phyloP scores from a whole-genome alignment of 148 eudicot species.

The Amaranthus hypochondriacus region DNA sequence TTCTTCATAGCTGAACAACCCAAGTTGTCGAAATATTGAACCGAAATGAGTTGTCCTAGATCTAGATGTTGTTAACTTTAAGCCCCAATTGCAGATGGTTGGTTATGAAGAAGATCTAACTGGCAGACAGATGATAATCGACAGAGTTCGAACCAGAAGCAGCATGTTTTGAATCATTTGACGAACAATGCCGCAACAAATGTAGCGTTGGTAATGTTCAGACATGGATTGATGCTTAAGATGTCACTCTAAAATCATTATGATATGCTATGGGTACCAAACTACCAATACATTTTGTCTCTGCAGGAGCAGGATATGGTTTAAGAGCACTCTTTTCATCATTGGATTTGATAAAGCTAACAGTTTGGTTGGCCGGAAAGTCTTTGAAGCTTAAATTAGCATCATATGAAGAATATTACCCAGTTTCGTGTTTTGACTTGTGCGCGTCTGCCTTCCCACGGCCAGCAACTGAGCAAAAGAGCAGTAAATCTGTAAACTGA shows the following conservation, averaged over 20 bases:
- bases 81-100: conserved; percentile 54
- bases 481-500: background rate
- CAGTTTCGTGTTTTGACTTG: background rate
- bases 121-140: conserved; percentile 87
- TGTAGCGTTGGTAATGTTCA: conserved; percentile 3
- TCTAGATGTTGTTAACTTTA: conserved; percentile 8
- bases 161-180: conserved; percentile 32
- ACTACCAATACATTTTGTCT: background rate
- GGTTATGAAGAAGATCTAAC: conserved; percentile 91
- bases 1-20: conserved; percentile 3
- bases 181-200: background rate
- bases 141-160: conserved; percentile 71
- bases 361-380: too few relatives aligned
- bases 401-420: background rate
- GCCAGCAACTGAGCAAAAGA: background rate
- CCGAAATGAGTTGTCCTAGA: too few relatives aligned
- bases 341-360: background rate
- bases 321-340: background rate
- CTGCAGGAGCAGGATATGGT: conserved; percentile 2
- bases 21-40: background rate
- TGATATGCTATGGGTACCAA: background rate
- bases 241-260: background rate
- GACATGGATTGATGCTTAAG: background rate
- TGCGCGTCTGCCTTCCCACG: background rate
- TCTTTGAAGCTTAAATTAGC: background rate